Evolutionary conservation across 2,329 filamentous ascomycete species (phyloP), one percentile per base, ranked within the genome.

Genomic region (Botrytis paeoniae): DNA sequence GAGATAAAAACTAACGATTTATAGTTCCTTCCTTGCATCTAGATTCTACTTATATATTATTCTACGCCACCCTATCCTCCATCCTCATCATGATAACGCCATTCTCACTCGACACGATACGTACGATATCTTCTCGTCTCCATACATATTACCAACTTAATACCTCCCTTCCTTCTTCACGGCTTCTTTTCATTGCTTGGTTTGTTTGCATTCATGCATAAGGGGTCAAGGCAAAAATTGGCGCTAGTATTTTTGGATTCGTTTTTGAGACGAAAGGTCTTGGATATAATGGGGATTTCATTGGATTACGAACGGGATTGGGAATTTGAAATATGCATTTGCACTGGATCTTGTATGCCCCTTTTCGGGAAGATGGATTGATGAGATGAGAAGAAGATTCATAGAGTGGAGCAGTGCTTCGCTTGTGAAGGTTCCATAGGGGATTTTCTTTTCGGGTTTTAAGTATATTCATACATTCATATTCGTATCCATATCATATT

Each of bases 21-120:
- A 45, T 64, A 84, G 83, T 85, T 85, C 77, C 78, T 85, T 66
- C 83, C 83, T 70, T 84, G 83, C 78, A 85, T 85, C 76, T 84
- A 80, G 83, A 25, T 12, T 48, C 18, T 35, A 20, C 3, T 35
- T 22, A 51, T 14, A 51, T 37, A n/a, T 51, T 20, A 7, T 41
- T 62, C 37, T 61, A 29, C 12, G 20, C 9, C 51, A n/a, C 10
- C 37, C 22, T 39, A 14, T 37, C 20, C 12, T 39, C 14, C 29
- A 32, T 48, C 16, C 69, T 45, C 25, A 5, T 39, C 18, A 41
- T 10, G 39, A 43, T 29, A 10, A 62, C 22, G 39, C 37, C 25
- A 35, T 1, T n/a, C n/a, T 66, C 16, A 37, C 12, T 25, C 22
- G 22, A 39, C 8, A 37, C 39, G 14, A 37, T 29, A 25, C 16